Base-by-base conservation (phyloP, 768 basidiomycete species). In the Galerina sulciceps region DNA sequence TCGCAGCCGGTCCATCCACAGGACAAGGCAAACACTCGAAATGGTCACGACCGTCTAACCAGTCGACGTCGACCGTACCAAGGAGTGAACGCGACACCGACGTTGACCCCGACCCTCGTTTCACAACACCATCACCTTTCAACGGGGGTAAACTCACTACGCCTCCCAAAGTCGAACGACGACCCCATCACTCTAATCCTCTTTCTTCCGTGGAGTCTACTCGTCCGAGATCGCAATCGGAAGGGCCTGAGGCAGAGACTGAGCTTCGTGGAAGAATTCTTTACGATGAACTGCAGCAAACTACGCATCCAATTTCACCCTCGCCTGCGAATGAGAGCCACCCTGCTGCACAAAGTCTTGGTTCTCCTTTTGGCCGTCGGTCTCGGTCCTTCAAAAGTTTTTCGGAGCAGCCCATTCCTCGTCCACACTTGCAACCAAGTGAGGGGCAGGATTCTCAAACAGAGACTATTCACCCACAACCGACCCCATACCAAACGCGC, bases 1-100 rank as follows among this genome's bases (percentile, higher is more conserved):
- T 54, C 18, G 52, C 54, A 31, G 55, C 55, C 5, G 49, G 46
- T 4, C 22, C 37, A n/a, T 59, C 46, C 31, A 59, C 58, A 6
- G 53, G 58, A 14, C 38, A 55, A 51, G 49, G 43, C 6, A 46
- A 46, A 5, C 53, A 46, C 23, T 46, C 49, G 10, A 36, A 47
- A 4, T 54, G 58, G 53, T 22, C 43, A 10, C 52, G 58, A 20
- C 45, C 44, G 10, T 36, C 52, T 9, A 41, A 42, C 36, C 11
- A 45, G 13, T 3, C 26, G 34, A 43, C 46, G n/a, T 47, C 38
- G 34, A 43, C 46, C 1, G 26, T n/a, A 15, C 26, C 49, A n/a
- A 38, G 48, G 18, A 45, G 47, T 14, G 34, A 41, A 22, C 26
- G 37, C 10, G 35, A 44, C 38, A 3, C 43, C 5, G 51, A 53